Conservation (phyloP, 371 early-diverging fungal genomes). For the Apophysomyces trapeziformis region DNA sequence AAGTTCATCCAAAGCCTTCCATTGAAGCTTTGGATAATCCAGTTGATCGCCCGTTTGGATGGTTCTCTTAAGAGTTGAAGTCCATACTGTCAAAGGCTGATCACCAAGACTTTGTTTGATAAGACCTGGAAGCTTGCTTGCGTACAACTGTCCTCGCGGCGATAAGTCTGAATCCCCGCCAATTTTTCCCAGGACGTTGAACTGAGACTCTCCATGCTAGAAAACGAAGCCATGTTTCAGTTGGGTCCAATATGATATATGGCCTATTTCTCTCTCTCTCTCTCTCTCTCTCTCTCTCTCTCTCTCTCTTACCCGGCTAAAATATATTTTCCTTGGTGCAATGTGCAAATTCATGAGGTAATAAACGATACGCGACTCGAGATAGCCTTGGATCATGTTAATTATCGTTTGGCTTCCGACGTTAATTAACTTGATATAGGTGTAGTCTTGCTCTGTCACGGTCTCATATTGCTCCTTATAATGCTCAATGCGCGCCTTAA, state of each 20-base stretch:
- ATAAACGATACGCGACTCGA: slow-evolving; percentile 94
- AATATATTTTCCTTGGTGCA: slow-evolving; percentile 87
- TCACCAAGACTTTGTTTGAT: slow-evolving; percentile 73
- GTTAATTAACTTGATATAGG: slow-evolving; percentile 93
- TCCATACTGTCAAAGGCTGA: slow-evolving; percentile 88
- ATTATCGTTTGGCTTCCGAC: slow-evolving; percentile 34
- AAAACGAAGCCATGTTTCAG: background rate
- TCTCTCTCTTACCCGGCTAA: slow-evolving; percentile 64
- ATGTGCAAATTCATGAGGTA: slow-evolving; percentile 98
- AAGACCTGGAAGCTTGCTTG: slow-evolving; percentile 79
- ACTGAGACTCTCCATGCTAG: slow-evolving; percentile 89
- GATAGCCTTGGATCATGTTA: slow-evolving; percentile 72
- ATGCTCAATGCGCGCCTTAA: slow-evolving; percentile 85
- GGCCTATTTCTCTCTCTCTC: background rate
- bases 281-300: background rate
- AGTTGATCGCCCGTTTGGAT: slow-evolving; percentile 85
- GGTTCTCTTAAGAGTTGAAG: slow-evolving; percentile 91
- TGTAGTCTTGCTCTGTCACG: slow-evolving; percentile 70
- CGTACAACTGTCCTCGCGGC: slow-evolving; percentile 84
- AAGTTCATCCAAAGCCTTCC: slow-evolving; percentile 97
- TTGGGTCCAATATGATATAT: background rate
- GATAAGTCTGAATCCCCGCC: slow-evolving; percentile 95
- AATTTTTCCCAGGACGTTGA: slow-evolving; percentile 86
- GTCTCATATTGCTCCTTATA: slow-evolving; percentile 91
- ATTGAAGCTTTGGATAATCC: slow-evolving; percentile 85